These are phyloP conservation scores for Blepharisma japonicum DNA, from an alignment of 73 alveolate genomes.

Conservation along the genomic window DNA sequence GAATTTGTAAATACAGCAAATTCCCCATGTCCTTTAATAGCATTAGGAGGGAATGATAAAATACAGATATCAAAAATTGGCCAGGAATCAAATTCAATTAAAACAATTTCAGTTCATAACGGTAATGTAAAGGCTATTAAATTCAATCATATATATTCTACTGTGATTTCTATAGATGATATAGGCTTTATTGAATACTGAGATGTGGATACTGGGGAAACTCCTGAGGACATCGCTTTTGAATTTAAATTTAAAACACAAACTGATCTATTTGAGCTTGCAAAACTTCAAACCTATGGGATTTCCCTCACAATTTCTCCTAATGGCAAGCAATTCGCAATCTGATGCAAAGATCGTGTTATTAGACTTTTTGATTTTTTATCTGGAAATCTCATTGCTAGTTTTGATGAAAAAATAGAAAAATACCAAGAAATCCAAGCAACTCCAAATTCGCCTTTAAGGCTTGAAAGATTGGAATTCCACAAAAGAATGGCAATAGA, in stretches of 20 bases:
- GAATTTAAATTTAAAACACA: slow-evolving; percentile 62
- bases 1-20: slow-evolving; percentile 58
- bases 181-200: slow-evolving; percentile 81
- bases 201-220: slow-evolving; percentile 64
- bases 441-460: slow-evolving; percentile 28
- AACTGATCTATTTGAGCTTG: slow-evolving; percentile 81
- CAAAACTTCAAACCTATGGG: slow-evolving; percentile 43
- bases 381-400: slow-evolving; percentile 51
- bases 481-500: slow-evolving; percentile 63
- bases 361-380: slow-evolving; percentile 43
- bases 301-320: slow-evolving; percentile 38
- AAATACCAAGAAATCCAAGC: slow-evolving; percentile 38
- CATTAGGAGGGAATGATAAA: slow-evolving; percentile 32
- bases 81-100: slow-evolving; percentile 18
- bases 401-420: slow-evolving; percentile 43
- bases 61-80: slow-evolving; percentile 31
- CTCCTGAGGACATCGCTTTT: slow-evolving; percentile 48
- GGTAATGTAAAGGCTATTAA: slow-evolving; percentile 63
- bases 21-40: background rate
- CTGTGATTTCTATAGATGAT: slow-evolving; percentile 73
- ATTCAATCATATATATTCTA: slow-evolving; percentile 46
- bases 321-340: slow-evolving; percentile 33
- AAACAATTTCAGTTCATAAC: slow-evolving; percentile 62
- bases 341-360: slow-evolving; percentile 43
- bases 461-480: slow-evolving; percentile 59